Evolutionary conservation across 2,329 filamentous ascomycete species (phyloP).

Genomic region (Berkeleyomyces basicola): DNA sequence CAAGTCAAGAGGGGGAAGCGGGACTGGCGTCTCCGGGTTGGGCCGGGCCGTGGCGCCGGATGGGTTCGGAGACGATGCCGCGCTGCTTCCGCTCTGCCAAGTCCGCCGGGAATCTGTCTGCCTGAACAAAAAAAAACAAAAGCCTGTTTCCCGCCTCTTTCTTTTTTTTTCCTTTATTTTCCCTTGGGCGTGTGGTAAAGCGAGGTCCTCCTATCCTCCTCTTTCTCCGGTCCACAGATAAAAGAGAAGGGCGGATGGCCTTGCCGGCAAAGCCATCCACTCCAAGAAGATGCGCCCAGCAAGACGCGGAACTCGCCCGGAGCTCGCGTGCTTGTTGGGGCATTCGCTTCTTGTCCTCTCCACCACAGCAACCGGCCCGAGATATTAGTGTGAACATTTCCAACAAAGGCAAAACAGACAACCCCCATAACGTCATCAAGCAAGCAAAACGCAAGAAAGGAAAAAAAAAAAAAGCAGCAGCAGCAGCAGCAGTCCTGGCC

Average conservation of each 20-base stretch:
- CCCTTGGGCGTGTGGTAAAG: neutral
- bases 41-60: neutral
- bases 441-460: neutral
- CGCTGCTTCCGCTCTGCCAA: neutral
- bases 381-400: conserved; percentile 10
- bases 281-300: neutral
- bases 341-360: conserved; percentile 1
- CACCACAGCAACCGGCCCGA: conserved; percentile 4
- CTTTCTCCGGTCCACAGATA: neutral
- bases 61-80: neutral
- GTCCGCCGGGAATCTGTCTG: conserved; percentile 2
- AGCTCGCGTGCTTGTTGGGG: neutral
- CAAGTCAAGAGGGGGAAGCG: neutral
- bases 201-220: neutral
- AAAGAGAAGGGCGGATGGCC: neutral
- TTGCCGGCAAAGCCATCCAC: neutral
- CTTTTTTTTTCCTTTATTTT: neutral
- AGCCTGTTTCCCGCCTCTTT: neutral
- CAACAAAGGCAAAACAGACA: conserved; percentile 1
- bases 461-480: neutral
- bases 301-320: neutral
- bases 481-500: neutral
- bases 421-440: neutral
- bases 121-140: conserved; percentile 1
- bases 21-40: neutral